Conservation (phyloP, 805 yeast genomes). For the Pichia nanzhaoensis region DNA sequence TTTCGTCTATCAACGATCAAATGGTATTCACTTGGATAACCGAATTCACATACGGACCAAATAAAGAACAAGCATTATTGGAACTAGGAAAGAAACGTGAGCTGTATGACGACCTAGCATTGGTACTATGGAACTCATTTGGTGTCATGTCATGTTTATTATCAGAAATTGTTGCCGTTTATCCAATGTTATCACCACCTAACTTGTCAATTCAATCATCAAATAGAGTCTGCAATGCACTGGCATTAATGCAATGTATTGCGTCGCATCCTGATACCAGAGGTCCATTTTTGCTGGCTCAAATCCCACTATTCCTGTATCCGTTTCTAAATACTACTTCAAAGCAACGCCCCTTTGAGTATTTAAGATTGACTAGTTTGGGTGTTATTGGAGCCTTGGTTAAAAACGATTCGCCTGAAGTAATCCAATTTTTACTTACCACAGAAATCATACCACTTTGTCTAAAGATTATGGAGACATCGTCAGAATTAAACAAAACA, state of each 20-base stretch:
- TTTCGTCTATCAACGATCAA: conserved; percentile 55
- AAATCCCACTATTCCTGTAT: conserved; percentile 84
- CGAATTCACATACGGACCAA: conserved; percentile 84
- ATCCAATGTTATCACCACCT: conserved; percentile 86
- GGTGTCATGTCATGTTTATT: conserved; percentile 92
- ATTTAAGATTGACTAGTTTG: conserved; percentile 81
- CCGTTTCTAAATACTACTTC: conserved; percentile 92
- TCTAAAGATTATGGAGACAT: conserved; percentile 88
- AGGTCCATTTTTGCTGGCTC: conserved; percentile 77
- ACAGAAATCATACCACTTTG: conserved; percentile 96
- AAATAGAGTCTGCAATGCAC: conserved; percentile 91
- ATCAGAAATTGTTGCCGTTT: conserved; percentile 85
- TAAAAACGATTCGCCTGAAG: conserved; percentile 93
- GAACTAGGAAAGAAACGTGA: conserved; percentile 93
- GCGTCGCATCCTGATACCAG: conserved; percentile 93
- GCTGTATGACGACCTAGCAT: conserved; percentile 87
- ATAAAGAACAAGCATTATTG: conserved; percentile 85
- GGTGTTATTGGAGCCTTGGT: conserved; percentile 98
- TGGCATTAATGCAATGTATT: conserved; percentile 91
- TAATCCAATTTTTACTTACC: conserved; percentile 82
- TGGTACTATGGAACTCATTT: conserved; percentile 90
- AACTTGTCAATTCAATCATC: conserved; percentile 78
- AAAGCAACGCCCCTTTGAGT: conserved; percentile 89
- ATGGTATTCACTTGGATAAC: conserved; percentile 86
- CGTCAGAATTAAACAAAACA: conserved; percentile 88